Percentiles rank a stretch among this genome's conserved stretches.
These are phyloP conservation scores for Mycena galericulata DNA, from an alignment of 768 basidiomycete genomes.

Conservation along the genomic window DNA sequence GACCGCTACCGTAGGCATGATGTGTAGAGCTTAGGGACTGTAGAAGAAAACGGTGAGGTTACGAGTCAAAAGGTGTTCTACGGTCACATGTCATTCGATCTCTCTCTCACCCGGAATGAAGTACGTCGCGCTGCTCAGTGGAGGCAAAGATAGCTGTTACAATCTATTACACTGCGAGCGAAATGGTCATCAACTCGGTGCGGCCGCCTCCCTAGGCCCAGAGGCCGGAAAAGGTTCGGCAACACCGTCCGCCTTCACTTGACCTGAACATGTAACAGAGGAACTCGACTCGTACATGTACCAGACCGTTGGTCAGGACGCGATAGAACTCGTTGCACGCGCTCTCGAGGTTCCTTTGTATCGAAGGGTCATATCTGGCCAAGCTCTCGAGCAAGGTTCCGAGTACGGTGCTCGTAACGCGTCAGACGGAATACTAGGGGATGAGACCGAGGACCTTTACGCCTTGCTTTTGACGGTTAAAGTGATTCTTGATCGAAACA, in stretches of 20 bases:
- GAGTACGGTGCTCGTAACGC: slow-evolving; percentile 85
- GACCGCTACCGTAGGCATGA: slow-evolving; percentile 95
- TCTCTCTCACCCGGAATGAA: slow-evolving; percentile 68
- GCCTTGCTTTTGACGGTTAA: slow-evolving; percentile 79
- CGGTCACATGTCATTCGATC: slow-evolving; percentile 23
- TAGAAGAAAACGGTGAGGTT: slow-evolving; percentile 26
- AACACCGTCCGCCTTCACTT: slow-evolving; percentile 33
- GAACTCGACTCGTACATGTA: slow-evolving; percentile 99
- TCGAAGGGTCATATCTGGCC: slow-evolving; percentile 83
- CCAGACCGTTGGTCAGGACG: slow-evolving; percentile 98
- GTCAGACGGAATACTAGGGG: slow-evolving; percentile 70
- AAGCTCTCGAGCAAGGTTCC: slow-evolving; percentile 80
- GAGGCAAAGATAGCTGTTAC: slow-evolving; percentile 98
- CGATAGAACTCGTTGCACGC: slow-evolving; percentile 85
- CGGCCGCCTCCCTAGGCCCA: slow-evolving; percentile 90
- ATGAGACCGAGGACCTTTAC: slow-evolving; percentile 96
- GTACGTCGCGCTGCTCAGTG: slow-evolving; percentile 93
- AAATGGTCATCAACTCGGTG: slow-evolving; percentile 89
- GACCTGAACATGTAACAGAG: slow-evolving; percentile 65
- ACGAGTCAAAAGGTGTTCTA: slow-evolving; percentile 46
- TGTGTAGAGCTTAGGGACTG: slow-evolving; percentile 36
- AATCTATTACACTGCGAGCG: slow-evolving; percentile 90
- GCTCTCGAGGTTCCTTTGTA: slow-evolving; percentile 91
- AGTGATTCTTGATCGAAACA: slow-evolving; percentile 55
- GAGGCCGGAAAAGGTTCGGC: slow-evolving; percentile 84